A percentile compares a stretch with the other conserved stretches of the same genome.
These are phyloP conservation scores for Verbascum thapsus DNA, from an alignment of 257 asterid species.

Conservation along the genomic window DNA sequence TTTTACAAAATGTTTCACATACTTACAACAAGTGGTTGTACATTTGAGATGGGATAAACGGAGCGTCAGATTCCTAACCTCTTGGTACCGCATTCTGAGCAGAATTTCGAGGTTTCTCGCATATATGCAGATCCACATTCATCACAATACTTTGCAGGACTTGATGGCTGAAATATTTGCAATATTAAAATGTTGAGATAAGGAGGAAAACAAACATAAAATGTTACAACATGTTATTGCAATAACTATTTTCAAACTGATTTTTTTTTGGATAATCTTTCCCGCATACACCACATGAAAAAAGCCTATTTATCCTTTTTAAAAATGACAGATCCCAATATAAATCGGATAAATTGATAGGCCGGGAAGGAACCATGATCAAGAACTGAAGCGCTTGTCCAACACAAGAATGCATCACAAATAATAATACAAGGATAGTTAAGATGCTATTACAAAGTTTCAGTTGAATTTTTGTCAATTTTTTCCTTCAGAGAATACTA, in stretches of 20 bases:
- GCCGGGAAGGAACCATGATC: neutral
- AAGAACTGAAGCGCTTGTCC: neutral
- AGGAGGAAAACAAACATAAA: conserved; percentile 5
- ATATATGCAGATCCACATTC: conserved; percentile 84
- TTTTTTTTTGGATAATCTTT: too few relatives aligned
- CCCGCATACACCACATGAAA: neutral
- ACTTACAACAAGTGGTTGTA: neutral
- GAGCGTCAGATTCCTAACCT: conserved; percentile 67
- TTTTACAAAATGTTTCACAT: too few relatives aligned
- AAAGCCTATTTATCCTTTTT: neutral
- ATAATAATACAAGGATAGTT: neutral
- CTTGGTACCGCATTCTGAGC: conserved; percentile 87
- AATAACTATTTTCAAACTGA: too few relatives aligned
- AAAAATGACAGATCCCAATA: too few relatives aligned
- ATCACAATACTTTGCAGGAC: conserved; percentile 93
- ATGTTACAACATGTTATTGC: neutral
- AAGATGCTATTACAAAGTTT: neutral
- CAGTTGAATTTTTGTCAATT: neutral
- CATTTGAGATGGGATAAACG: neutral
- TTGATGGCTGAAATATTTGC: conserved; percentile 54
- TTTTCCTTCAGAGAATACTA: neutral
- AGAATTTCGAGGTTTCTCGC: conserved; percentile 86
- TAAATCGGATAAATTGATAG: too few relatives aligned
- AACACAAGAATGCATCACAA: neutral
- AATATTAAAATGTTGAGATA: neutral